phyloP scores from a whole-genome alignment of 495 filamentous ascomycete species.

The Penicillium robsamsonii region DNA sequence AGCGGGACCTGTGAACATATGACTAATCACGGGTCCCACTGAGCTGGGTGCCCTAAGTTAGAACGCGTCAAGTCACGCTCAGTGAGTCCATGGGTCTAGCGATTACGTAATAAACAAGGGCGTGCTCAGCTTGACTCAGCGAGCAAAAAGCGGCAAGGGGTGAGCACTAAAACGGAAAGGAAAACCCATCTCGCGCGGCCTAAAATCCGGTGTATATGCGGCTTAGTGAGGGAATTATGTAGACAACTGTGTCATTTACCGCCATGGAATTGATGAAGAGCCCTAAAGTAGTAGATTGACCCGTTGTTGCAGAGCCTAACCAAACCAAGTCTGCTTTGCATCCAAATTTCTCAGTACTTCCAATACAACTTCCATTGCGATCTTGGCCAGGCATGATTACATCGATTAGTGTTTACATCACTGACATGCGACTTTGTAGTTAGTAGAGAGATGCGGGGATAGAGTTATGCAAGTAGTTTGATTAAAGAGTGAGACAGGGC shows the following conservation, averaged over 20 bases:
- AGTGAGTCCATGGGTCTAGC: too few species aligned
- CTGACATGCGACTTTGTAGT: neutral
- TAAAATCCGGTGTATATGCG: neutral
- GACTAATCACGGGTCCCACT: too few species aligned
- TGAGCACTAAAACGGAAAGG: constrained; percentile 34
- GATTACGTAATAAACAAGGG: neutral
- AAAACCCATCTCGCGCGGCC: constrained; percentile 13
- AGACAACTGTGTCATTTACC: neutral
- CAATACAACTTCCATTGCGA: neutral
- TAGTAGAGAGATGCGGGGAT: neutral
- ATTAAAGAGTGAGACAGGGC: neutral
- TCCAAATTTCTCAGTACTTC: neutral
- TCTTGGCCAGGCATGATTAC: neutral
- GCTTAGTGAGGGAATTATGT: neutral
- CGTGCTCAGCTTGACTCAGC: constrained; percentile 28
- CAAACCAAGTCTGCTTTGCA: neutral
- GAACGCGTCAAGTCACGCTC: too few species aligned
- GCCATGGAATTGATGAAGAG: neutral
- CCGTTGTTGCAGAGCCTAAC: neutral
- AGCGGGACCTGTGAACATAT: too few species aligned
- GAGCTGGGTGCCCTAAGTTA: too few species aligned
- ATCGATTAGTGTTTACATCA: neutral
- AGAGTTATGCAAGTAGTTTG: too few species aligned
- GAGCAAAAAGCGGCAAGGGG: constrained; percentile 31
- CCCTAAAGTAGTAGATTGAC: neutral